Conservation (phyloP, 192 early-diverging fungal species). For the Chytriomyces sp. region DNA sequence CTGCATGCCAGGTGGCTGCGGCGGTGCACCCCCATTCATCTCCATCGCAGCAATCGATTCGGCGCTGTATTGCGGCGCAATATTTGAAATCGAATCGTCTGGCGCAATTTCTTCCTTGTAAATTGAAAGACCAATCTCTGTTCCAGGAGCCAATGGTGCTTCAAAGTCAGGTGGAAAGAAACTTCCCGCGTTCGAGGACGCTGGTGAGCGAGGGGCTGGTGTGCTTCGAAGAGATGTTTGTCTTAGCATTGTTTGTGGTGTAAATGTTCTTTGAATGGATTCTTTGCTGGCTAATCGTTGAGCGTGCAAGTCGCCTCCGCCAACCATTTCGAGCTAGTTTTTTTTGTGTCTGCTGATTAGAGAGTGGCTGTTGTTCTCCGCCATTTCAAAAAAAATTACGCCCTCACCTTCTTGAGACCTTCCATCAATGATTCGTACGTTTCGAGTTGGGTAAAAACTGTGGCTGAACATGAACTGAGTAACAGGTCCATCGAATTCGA, state of each 20-base stretch:
- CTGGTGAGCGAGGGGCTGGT: neutral
- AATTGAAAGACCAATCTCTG: neutral
- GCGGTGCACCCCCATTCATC: neutral
- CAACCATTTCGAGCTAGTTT: conserved; percentile 20
- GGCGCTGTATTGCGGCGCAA: conserved; percentile 26
- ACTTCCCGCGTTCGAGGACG: neutral
- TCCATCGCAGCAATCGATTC: conserved; percentile 2
- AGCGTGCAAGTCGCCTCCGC: neutral
- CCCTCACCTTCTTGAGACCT: conserved; percentile 58
- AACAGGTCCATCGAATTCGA: conserved; percentile 48
- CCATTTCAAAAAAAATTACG: no score
- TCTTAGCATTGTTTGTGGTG: neutral
- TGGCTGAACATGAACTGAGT: conserved; percentile 40
- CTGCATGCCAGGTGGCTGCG: neutral
- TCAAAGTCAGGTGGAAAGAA: neutral
- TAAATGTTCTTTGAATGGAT: neutral
- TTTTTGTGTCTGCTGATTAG: neutral
- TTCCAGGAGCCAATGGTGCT: neutral
- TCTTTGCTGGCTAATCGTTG: conserved; percentile 5
- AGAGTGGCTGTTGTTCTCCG: neutral
- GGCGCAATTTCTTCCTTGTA: conserved; percentile 19
- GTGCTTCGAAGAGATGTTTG: neutral
- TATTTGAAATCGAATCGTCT: conserved; percentile 36
- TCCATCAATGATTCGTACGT: conserved; percentile 56
- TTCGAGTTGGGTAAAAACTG: conserved; percentile 54